Conservation (phyloP, 495 filamentous ascomycete species). For the Stereocaulon alpinum region DNA sequence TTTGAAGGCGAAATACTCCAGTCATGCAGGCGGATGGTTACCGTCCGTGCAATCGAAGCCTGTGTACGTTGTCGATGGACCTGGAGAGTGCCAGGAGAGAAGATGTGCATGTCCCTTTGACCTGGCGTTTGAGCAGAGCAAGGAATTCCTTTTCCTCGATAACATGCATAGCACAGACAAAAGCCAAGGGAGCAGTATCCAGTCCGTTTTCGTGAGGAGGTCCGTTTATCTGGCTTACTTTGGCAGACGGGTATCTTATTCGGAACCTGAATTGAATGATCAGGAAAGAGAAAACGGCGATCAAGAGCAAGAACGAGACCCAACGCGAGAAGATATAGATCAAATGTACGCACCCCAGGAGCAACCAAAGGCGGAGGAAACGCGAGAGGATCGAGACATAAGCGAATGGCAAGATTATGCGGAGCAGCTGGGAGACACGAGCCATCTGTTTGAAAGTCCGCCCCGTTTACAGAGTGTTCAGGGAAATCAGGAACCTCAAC, state of each 20-base stretch:
- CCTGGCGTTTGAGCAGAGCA: constrained; percentile 3
- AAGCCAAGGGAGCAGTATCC: constrained; percentile 1
- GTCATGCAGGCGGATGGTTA: not conserved
- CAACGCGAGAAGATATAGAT: too few relatives aligned
- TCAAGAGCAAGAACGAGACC: too few relatives aligned
- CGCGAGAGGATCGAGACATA: too few relatives aligned
- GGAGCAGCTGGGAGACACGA: too few relatives aligned
- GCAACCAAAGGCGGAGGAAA: too few relatives aligned
- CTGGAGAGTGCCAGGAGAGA: constrained; percentile 4
- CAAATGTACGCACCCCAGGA: too few relatives aligned
- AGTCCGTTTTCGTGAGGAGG: constrained; percentile 2
- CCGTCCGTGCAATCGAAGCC: not conserved
- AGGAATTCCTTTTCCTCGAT: constrained; percentile 2
- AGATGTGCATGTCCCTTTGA: constrained; percentile 1
- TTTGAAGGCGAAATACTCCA: not conserved
- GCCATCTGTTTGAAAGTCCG: too few relatives aligned
- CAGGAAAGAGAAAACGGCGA: too few relatives aligned
- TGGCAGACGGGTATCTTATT: not conserved
- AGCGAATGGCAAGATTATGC: too few relatives aligned
- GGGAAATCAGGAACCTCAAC: too few relatives aligned
- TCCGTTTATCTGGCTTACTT: constrained; percentile 2
- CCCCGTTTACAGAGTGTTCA: too few relatives aligned
- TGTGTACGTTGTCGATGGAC: not conserved
- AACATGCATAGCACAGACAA: constrained; percentile 4
- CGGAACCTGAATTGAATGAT: too few relatives aligned